Percentiles rank a stretch among this genome's conserved stretches.
These are phyloP conservation scores for Allomyces javanicus DNA, from an alignment of 192 early-diverging fungal species.

Conservation along the genomic window DNA sequence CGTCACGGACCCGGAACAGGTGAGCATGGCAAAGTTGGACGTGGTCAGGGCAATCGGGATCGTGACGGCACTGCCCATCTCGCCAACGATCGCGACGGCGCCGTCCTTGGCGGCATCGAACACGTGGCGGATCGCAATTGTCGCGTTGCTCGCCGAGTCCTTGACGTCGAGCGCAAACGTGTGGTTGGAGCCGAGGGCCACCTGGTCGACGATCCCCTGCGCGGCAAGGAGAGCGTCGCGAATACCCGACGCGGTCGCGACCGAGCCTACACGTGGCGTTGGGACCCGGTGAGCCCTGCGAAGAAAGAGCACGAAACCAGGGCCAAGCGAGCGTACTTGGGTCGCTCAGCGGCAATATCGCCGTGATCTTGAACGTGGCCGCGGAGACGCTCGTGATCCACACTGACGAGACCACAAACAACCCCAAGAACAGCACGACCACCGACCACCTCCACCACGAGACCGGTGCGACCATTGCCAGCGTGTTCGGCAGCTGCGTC, in stretches of 20 bases:
- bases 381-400: not conserved
- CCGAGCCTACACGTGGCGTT: not conserved
- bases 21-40: not conserved
- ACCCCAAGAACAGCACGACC: not conserved
- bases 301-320: not conserved
- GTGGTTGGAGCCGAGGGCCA: not conserved
- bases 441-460: not conserved
- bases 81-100: not conserved
- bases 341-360: not conserved
- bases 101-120: not conserved
- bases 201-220: not conserved
- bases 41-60: not conserved
- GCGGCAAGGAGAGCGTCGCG: not conserved
- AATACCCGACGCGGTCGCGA: not conserved
- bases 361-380: not conserved
- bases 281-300: too few species aligned
- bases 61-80: not conserved
- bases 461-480: too few species aligned
- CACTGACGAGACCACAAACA: not conserved
- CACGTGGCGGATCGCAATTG: not conserved
- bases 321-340: not conserved
- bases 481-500: too few species aligned
- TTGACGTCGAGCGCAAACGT: not conserved
- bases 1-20: not conserved
- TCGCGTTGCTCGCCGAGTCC: too few species aligned